phyloP scores from a whole-genome alignment of 2,329 filamentous ascomycete species.

The Sphaerulina musiva region DNA sequence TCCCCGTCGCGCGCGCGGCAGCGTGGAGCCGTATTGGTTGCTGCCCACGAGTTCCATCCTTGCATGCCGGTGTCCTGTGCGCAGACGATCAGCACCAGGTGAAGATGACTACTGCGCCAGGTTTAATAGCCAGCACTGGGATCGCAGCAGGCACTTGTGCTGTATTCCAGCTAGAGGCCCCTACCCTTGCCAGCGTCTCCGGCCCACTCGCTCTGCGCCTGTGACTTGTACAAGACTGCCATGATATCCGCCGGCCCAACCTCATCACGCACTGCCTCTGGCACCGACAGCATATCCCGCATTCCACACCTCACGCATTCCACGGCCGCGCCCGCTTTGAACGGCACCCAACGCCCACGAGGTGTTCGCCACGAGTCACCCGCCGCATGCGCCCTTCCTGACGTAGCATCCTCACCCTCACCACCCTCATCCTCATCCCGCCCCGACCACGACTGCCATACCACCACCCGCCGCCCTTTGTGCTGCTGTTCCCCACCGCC shows the following conservation, averaged over 20 bases:
- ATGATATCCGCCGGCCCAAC: constrained; percentile 15
- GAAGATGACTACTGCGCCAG: constrained; percentile 10
- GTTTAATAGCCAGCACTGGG: constrained; percentile 9
- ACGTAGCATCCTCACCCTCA: constrained; percentile 8
- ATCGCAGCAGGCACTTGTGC: not conserved
- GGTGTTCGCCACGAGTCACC: constrained; percentile 18
- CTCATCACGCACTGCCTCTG: constrained; percentile 8
- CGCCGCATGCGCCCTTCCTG: constrained; percentile 17
- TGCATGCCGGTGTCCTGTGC: constrained; percentile 11
- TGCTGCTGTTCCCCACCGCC: not conserved
- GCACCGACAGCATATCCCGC: constrained; percentile 11
- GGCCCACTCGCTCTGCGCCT: constrained; percentile 13
- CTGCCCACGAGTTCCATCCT: constrained; percentile 19
- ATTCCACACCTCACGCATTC: constrained; percentile 21
- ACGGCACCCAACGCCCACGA: constrained; percentile 12
- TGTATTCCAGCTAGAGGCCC: not conserved
- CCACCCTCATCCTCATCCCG: not conserved
- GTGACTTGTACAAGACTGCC: constrained; percentile 17
- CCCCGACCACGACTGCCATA: not conserved
- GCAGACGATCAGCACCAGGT: constrained; percentile 16
- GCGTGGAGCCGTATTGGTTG: constrained; percentile 16
- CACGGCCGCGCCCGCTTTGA: constrained; percentile 8
- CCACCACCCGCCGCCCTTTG: not conserved
- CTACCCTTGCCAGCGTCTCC: constrained; percentile 15
- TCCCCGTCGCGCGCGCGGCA: not conserved